These are phyloP conservation scores for Spinellus fusiger DNA, from an alignment of 192 early-diverging fungal genomes.

Conservation along the genomic window DNA sequence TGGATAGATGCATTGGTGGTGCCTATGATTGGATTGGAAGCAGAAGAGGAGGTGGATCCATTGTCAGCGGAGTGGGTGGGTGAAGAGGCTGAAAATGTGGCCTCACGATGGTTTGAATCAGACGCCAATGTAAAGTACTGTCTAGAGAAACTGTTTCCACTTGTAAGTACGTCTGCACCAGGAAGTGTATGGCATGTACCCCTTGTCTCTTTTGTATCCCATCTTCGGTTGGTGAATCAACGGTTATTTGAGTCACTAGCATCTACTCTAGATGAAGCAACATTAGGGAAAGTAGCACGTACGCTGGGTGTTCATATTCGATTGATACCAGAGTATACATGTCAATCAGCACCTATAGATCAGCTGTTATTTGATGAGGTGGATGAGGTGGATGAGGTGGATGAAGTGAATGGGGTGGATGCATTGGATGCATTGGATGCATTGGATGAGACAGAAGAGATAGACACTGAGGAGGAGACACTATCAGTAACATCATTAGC, in stretches of 20 bases:
- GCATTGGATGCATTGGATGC: background rate
- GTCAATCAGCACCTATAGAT: background rate
- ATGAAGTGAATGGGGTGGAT: background rate
- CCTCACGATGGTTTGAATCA: conserved; percentile 30
- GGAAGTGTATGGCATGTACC: conserved; percentile 16
- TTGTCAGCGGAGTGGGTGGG: conserved; percentile 6
- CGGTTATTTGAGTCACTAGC: conserved; percentile 24
- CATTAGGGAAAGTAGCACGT: conserved; percentile 7
- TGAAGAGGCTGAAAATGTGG: conserved; percentile 1
- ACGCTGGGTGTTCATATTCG: conserved; percentile 23
- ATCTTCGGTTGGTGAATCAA: conserved; percentile 20
- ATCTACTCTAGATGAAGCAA: conserved; percentile 18
- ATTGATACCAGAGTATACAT: background rate
- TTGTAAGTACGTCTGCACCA: conserved; percentile 8
- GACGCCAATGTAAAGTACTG: conserved; percentile 27
- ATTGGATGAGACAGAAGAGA: background rate
- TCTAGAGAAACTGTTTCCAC: conserved; percentile 18
- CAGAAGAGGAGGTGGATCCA: background rate
- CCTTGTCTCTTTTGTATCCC: conserved; percentile 19
- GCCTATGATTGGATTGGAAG: conserved; percentile 16
- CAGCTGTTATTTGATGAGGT: background rate
- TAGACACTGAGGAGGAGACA: background rate
- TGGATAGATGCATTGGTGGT: conserved; percentile 30
- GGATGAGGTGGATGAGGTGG: background rate
- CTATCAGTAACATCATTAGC: too few species aligned